Base-by-base conservation (phyloP, 441 rosid genomes). In the Manihot esculenta region DNA sequence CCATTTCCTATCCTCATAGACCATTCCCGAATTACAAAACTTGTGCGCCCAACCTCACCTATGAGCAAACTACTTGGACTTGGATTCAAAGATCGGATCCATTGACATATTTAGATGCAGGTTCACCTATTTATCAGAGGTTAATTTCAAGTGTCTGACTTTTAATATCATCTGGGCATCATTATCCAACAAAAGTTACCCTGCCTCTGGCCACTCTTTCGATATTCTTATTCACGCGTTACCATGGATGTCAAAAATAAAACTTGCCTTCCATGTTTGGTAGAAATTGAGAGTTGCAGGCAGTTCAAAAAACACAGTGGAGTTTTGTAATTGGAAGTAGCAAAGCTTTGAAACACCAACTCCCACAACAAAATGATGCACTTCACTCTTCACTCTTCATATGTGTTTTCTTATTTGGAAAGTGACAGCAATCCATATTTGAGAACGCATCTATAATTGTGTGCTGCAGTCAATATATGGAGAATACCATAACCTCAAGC, bases 401-500 rank as follows among this genome's bases (percentile, higher is more conserved):
- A 18, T 15, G n/a, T 14, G 33, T 13, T 64, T 14, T 30, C 15
- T 3, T 56, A 18, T 24, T 56, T 44, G 51, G 10, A 15, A 3
- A 41, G 51, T 23, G 33, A 41, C 35, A 63, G 11, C 35, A 68
- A 38, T 41, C 14, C 13, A 56, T 41, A 5, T 27, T 4, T 24
- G 15, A 18, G 8, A 45, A 47, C 49, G 14, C 21, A 27, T 64
- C 54, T 44, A 21, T 11, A 24, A 7, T 8, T 44, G n/a, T 13
- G 6, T 33, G 15, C 33, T 3, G 38, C 57, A 62, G 10, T 48
- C 30, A 50, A 14, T 21, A 51, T 61, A 30, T 50, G 38, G 48
- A 72, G 60, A n/a, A 48, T 48, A 44, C 58, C 26, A 24, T 42
- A 23, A n/a, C 26, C 62, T 67, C 55, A 24, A 45, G 18, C 23